phyloP scores from a whole-genome alignment of 768 basidiomycete species.

The Cyclocybe aegerita region DNA sequence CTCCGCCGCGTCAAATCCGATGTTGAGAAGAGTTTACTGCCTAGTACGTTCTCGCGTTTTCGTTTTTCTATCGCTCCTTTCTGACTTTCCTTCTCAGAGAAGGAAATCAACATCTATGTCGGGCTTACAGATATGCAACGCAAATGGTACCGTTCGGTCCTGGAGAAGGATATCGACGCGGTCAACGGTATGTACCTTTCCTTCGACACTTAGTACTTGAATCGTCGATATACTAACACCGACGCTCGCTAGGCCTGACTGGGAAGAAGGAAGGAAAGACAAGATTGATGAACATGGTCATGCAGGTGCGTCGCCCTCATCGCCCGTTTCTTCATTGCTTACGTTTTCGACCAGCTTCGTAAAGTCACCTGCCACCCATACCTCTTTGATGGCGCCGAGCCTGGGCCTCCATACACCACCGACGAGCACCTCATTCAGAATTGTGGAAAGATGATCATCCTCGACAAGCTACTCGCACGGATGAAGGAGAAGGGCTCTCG shows the following conservation, averaged over 20 bases:
- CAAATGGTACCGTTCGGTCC: constrained; percentile 94
- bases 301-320: constrained; percentile 63
- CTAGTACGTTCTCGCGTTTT: constrained; percentile 49
- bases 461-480: constrained; percentile 85
- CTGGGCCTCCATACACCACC: constrained; percentile 97
- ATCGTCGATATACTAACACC: neutral
- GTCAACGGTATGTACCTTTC: constrained; percentile 73
- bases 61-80: neutral
- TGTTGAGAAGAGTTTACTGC: constrained; percentile 93
- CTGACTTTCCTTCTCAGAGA: constrained; percentile 50
- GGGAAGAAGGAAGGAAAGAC: constrained; percentile 99
- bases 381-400: constrained; percentile 95
- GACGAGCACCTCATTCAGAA: constrained; percentile 96
- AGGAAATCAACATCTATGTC: constrained; percentile 98
- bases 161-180: constrained; percentile 98
- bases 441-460: constrained; percentile 95
- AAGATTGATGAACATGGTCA: constrained; percentile 96
- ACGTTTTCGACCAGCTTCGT: constrained; percentile 46
- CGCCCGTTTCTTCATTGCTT: neutral
- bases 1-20: constrained; percentile 93
- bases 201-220: too few species aligned
- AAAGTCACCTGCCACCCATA: constrained; percentile 93
- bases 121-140: constrained; percentile 97
- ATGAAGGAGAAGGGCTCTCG: constrained; percentile 95
- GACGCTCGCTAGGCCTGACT: constrained; percentile 58